A percentile compares a stretch with the other conserved stretches of the same genome.
phyloP scores from a whole-genome alignment of 1,284 basidiomycete species.

The Cryptococcus neoformans region DNA sequence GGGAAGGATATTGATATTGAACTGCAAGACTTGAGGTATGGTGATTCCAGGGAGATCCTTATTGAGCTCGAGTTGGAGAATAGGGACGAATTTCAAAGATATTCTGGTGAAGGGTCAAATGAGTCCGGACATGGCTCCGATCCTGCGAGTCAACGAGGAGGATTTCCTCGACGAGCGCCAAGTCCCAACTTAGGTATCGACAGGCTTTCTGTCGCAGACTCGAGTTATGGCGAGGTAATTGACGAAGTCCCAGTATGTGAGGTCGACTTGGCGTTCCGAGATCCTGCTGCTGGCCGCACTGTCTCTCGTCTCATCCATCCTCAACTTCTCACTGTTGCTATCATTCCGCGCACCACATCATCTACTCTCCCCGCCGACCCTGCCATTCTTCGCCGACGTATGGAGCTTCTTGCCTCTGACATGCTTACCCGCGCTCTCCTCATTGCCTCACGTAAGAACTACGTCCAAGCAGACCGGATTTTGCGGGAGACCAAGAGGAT shows the following conservation, averaged over 20 bases:
- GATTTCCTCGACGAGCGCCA: constrained; percentile 10
- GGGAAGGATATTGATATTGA: constrained; percentile 94
- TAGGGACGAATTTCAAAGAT: background rate
- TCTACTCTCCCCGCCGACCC: constrained; percentile 66
- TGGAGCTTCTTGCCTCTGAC: constrained; percentile 88
- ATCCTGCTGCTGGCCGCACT: constrained; percentile 74
- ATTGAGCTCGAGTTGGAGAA: constrained; percentile 82
- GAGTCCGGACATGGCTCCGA: constrained; percentile 5
- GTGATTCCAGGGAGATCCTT: constrained; percentile 89
- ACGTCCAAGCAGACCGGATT: constrained; percentile 77
- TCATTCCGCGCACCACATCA: constrained; percentile 60
- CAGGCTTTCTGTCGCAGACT: constrained; percentile 80
- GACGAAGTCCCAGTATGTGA: constrained; percentile 91
- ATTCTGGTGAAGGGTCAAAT: constrained; percentile 17
- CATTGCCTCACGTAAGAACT: constrained; percentile 81
- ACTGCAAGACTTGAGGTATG: constrained; percentile 85
- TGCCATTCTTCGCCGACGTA: constrained; percentile 81
- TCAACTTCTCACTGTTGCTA: constrained; percentile 80
- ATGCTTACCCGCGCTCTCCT: constrained; percentile 92
- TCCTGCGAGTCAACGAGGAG: background rate
- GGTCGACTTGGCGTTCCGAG: constrained; percentile 88
- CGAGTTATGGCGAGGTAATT: constrained; percentile 78
- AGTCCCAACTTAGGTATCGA: constrained; percentile 55
- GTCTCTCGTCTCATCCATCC: constrained; percentile 82
- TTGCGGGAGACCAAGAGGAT: constrained; percentile 85